These are phyloP conservation scores for Cercospora zeae-maydis DNA, from an alignment of 2,329 filamentous ascomycete species.

Conservation along the genomic window DNA sequence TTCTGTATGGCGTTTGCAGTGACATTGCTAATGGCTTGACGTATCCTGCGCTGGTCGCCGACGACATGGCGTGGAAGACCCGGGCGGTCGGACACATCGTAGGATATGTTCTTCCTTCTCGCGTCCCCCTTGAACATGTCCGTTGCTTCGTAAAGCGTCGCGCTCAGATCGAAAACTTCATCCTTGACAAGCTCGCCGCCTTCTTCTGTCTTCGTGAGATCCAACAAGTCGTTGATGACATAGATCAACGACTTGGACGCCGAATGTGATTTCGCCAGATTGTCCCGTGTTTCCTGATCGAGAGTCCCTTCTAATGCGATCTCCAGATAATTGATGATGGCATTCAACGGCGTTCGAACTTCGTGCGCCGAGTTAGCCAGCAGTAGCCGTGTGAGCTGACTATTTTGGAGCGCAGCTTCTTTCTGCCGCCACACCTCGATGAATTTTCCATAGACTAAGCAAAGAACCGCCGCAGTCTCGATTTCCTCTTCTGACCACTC, in stretches of 20 bases:
- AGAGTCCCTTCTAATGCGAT: slow-evolving; percentile 79
- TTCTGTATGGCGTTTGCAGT: slow-evolving; percentile 82
- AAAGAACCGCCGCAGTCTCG: slow-evolving; percentile 82
- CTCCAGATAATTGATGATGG: slow-evolving; percentile 91
- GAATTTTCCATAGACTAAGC: slow-evolving; percentile 82
- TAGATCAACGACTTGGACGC: slow-evolving; percentile 91
- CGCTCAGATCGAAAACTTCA: slow-evolving; percentile 69
- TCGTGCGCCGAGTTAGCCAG: slow-evolving; percentile 89
- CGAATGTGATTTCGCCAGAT: slow-evolving; percentile 78
- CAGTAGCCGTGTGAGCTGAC: slow-evolving; percentile 72
- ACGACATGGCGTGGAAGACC: slow-evolving; percentile 68
- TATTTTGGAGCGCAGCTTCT: slow-evolving; percentile 76
- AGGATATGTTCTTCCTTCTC: slow-evolving; percentile 68
- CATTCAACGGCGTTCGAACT: slow-evolving; percentile 84
- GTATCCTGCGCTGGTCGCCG: slow-evolving; percentile 75
- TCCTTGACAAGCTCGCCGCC: slow-evolving; percentile 75
- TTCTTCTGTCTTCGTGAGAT: slow-evolving; percentile 83
- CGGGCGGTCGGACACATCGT: slow-evolving; percentile 63
- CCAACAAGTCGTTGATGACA: slow-evolving; percentile 87
- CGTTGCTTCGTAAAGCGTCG: slow-evolving; percentile 72
- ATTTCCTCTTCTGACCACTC: slow-evolving; percentile 89
- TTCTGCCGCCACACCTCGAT: slow-evolving; percentile 93
- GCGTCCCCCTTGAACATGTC: slow-evolving; percentile 71
- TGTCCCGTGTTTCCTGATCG: slow-evolving; percentile 79
- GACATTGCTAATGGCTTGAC: slow-evolving; percentile 78